A percentile compares a stretch with the other conserved stretches of the same genome.
These are phyloP conservation scores for Ceratocystis harringtonii DNA, from an alignment of 2,329 filamentous ascomycete genomes.

Conservation along the genomic window DNA sequence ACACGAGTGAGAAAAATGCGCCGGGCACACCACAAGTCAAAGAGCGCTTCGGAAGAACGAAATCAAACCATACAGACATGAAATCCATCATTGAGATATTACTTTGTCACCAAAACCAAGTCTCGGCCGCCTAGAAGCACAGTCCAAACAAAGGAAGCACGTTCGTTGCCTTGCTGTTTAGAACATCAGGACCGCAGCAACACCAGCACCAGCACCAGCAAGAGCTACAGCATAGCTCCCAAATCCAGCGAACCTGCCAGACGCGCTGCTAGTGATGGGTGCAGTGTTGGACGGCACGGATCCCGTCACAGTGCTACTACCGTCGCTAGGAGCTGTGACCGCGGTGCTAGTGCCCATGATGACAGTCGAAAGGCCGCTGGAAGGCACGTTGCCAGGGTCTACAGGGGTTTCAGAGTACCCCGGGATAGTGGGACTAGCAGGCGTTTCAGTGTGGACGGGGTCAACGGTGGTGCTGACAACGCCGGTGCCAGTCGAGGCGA, in stretches of 20 bases:
- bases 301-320: not conserved
- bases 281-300: not conserved
- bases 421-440: not conserved
- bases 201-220: not conserved
- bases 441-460: not conserved
- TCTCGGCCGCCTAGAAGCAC: too few species aligned
- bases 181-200: constrained; percentile 5
- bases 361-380: not conserved
- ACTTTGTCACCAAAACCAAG: not conserved
- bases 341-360: not conserved
- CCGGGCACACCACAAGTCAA: not conserved
- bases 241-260: not conserved
- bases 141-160: not conserved
- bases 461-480: not conserved
- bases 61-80: not conserved
- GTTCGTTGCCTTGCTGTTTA: not conserved
- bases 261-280: not conserved
- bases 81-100: not conserved
- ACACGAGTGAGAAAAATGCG: not conserved
- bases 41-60: not conserved
- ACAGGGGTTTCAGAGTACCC: not conserved
- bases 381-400: not conserved
- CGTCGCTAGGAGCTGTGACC: not conserved
- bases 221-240: not conserved
- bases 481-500: constrained; percentile 21